These are phyloP conservation scores for Phytophthora megakarya DNA, from an alignment of 352 stramenopile species.

Conservation along the genomic window DNA sequence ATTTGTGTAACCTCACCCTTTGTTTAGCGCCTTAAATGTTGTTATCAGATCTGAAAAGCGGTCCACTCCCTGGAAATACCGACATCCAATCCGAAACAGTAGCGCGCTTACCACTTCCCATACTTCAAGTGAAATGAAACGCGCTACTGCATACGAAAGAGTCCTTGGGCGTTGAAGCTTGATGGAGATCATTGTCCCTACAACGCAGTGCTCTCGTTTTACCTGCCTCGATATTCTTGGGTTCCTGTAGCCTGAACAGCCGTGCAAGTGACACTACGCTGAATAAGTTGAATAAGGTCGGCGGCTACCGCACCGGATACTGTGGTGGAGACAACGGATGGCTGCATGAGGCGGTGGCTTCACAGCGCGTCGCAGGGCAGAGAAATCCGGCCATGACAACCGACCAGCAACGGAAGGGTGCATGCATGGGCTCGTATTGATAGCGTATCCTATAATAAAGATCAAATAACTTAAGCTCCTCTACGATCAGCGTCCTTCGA, in stretches of 20 bases:
- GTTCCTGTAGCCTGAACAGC: too few relatives aligned
- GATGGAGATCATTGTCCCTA: too few relatives aligned
- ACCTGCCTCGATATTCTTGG: too few relatives aligned
- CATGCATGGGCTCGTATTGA: slow-evolving; percentile 29
- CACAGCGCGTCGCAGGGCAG: slow-evolving; percentile 6
- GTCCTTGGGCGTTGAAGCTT: too few relatives aligned
- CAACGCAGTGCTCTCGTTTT: too few relatives aligned
- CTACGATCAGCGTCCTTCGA: slow-evolving; percentile 8
- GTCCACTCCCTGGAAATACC: slow-evolving; percentile 1
- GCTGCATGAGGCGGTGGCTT: slow-evolving; percentile 11
- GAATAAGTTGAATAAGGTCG: slow-evolving; percentile 21
- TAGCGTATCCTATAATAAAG: slow-evolving; percentile 29
- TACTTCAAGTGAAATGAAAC: slow-evolving; percentile 11
- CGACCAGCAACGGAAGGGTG: background rate
- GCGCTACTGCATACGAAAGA: background rate
- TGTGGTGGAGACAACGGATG: background rate
- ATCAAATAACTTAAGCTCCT: slow-evolving; percentile 36
- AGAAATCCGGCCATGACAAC: slow-evolving; percentile 1
- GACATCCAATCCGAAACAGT: background rate
- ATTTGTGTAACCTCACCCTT: background rate
- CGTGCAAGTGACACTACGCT: too few relatives aligned
- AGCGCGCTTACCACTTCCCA: too few relatives aligned
- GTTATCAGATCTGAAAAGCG: background rate
- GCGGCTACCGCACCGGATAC: slow-evolving; percentile 13
- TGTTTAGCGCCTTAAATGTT: background rate